phyloP scores from a whole-genome alignment of 306 rosid genomes.

The Begonia fuchsioides region DNA sequence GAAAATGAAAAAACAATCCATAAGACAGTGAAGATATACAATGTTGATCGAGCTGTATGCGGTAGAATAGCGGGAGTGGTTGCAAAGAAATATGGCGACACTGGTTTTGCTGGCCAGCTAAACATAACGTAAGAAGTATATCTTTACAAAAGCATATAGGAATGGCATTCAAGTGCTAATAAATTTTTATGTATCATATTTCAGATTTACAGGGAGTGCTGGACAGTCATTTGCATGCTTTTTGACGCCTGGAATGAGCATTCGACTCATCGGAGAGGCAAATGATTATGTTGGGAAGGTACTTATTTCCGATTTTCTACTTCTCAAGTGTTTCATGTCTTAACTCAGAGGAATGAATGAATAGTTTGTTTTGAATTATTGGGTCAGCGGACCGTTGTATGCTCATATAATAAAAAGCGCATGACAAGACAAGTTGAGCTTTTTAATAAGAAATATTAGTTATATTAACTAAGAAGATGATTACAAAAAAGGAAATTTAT shows the following conservation, averaged over 20 bases:
- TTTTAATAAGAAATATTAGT: too few relatives aligned
- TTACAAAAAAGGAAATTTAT: too few relatives aligned
- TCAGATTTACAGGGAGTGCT: slow-evolving; percentile 91
- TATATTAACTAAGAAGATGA: too few relatives aligned
- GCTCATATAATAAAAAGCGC: too few relatives aligned
- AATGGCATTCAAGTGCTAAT: slow-evolving; percentile 1
- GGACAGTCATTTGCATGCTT: slow-evolving; percentile 98
- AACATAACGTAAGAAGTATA: slow-evolving; percentile 61
- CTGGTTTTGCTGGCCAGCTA: slow-evolving; percentile 95
- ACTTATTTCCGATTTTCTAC: slow-evolving; percentile 10
- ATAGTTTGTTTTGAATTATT: not conserved
- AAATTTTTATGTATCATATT: slow-evolving; percentile 7
- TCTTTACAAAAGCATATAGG: slow-evolving; percentile 1
- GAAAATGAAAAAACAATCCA: slow-evolving; percentile 60
- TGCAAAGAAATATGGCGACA: slow-evolving; percentile 93
- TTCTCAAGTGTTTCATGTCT: not conserved
- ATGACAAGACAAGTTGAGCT: too few relatives aligned
- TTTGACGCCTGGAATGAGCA: slow-evolving; percentile 96
- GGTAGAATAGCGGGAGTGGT: slow-evolving; percentile 84
- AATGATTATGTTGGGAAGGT: slow-evolving; percentile 99
- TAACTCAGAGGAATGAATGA: not conserved
- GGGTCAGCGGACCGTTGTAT: too few relatives aligned
- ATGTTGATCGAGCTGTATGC: slow-evolving; percentile 82
- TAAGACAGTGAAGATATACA: slow-evolving; percentile 59
- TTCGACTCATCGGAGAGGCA: slow-evolving; percentile 89